These are phyloP conservation scores for Batkoa obscura DNA, from an alignment of 371 early-diverging fungal species.

Conservation along the genomic window DNA sequence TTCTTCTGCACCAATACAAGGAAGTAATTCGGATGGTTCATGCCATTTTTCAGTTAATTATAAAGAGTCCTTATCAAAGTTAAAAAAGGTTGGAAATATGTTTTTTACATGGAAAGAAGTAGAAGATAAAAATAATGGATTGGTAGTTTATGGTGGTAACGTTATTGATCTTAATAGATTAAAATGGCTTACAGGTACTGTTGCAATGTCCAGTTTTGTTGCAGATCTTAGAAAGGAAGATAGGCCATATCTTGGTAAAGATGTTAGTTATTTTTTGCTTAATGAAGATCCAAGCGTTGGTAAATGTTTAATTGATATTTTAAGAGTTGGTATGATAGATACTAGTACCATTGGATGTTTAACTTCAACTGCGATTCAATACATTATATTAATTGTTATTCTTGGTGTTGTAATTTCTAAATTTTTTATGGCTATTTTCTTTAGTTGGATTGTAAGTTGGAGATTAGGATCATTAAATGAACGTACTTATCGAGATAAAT, in stretches of 20 bases:
- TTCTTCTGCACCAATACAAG: slow-evolving; percentile 19
- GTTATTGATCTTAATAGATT: slow-evolving; percentile 34
- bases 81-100: slow-evolving; percentile 27
- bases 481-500: slow-evolving; percentile 36
- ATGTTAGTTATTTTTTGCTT: slow-evolving; percentile 12
- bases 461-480: slow-evolving; percentile 49
- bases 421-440: slow-evolving; percentile 60
- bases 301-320: slow-evolving; percentile 12
- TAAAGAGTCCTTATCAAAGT: slow-evolving; percentile 15
- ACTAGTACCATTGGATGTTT: slow-evolving; percentile 56
- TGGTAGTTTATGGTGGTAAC: slow-evolving; percentile 56
- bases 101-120: slow-evolving; percentile 58
- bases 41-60: slow-evolving; percentile 43
- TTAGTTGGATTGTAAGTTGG: slow-evolving; percentile 63
- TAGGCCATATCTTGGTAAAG: slow-evolving; percentile 13
- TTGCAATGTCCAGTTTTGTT: neutral
- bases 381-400: slow-evolving; percentile 54
- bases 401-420: slow-evolving; percentile 58
- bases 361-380: slow-evolving; percentile 49
- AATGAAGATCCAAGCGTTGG: slow-evolving; percentile 10
- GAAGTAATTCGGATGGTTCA: slow-evolving; percentile 25
- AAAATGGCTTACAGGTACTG: slow-evolving; percentile 15
- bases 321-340: slow-evolving; percentile 49
- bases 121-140: slow-evolving; percentile 16
- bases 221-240: slow-evolving; percentile 14